These are phyloP conservation scores for Cercospora zeina DNA, from an alignment of 2,329 filamentous ascomycete species.

Conservation along the genomic window DNA sequence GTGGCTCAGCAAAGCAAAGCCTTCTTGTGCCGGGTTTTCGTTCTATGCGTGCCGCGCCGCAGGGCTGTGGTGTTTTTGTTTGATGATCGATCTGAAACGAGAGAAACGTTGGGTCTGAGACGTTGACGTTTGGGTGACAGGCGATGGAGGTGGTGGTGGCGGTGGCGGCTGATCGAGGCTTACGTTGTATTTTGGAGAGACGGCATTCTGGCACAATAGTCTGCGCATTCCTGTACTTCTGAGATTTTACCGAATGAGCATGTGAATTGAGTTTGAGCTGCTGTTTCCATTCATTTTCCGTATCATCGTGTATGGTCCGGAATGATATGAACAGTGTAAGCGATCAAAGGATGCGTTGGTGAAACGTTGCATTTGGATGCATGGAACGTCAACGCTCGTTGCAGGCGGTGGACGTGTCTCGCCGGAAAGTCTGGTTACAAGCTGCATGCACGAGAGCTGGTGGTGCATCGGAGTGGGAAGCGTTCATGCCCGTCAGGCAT, in stretches of 20 bases:
- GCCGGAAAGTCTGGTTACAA: not conserved
- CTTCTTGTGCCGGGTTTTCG: no score
- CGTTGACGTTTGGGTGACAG: not conserved
- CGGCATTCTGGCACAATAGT: not conserved
- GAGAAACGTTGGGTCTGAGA: not conserved
- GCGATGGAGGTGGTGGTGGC: not conserved
- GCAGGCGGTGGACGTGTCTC: not conserved
- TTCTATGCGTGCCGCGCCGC: no score
- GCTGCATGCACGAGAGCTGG: conserved; percentile 3
- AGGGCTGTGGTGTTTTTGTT: no score
- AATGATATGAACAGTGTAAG: no score
- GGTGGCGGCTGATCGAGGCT: not conserved
- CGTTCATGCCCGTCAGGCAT: conserved; percentile 3
- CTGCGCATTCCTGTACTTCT: not conserved
- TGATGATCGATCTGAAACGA: no score
- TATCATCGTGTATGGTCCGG: no score
- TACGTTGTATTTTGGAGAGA: no score
- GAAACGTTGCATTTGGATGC: not conserved
- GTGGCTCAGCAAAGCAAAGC: no score
- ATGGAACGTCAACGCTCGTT: not conserved
- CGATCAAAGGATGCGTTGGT: not conserved
- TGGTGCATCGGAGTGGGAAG: conserved; percentile 4
- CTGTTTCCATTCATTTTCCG: not conserved
- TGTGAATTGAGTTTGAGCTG: not conserved
- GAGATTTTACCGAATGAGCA: not conserved